Percentiles rank a stretch among this genome's conserved stretches.
Evolutionary conservation across 2,329 filamentous ascomycete species (phyloP).

Genomic region (Diplodia scrobiculata): DNA sequence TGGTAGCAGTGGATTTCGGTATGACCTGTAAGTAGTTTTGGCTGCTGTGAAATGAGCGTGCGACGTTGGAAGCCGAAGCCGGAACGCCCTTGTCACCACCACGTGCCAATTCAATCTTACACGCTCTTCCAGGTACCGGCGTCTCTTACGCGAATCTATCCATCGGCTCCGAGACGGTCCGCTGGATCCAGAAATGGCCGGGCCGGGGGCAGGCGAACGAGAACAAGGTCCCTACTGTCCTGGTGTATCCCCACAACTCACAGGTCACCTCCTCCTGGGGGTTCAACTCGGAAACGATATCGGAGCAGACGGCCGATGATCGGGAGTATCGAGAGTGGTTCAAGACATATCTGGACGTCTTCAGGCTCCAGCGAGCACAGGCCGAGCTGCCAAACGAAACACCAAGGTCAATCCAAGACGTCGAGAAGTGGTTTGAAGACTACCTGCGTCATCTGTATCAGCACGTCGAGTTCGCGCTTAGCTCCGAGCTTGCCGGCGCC

Average conservation of each 20-base stretch:
- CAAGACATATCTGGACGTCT: conserved; percentile 58
- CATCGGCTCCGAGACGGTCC: conserved; percentile 40
- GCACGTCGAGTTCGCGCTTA: conserved; percentile 49
- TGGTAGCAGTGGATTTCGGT: conserved; percentile 42
- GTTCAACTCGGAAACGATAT: conserved; percentile 51
- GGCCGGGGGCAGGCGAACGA: conserved; percentile 57
- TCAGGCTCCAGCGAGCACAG: conserved; percentile 50
- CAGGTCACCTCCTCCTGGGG: conserved; percentile 55
- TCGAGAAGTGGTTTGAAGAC: conserved; percentile 54
- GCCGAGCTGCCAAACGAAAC: conserved; percentile 50
- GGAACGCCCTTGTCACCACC: not conserved
- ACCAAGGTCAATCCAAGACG: conserved; percentile 48
- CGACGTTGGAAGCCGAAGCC: conserved; percentile 28
- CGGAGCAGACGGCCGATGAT: conserved; percentile 47
- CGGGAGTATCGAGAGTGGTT: conserved; percentile 56
- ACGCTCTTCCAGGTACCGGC: conserved; percentile 37
- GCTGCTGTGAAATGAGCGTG: conserved; percentile 5
- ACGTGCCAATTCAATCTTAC: not conserved
- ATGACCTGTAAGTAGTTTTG: conserved; percentile 43
- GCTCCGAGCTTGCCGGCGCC: conserved; percentile 43
- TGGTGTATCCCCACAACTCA: conserved; percentile 51
- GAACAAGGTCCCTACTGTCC: conserved; percentile 58
- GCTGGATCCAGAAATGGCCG: conserved; percentile 55
- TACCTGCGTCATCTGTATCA: conserved; percentile 55
- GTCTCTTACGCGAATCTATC: conserved; percentile 45